Evolutionary conservation across 2,329 filamentous ascomycete species (phyloP).

Genomic region (Arthrobotrys sphaeroides): DNA sequence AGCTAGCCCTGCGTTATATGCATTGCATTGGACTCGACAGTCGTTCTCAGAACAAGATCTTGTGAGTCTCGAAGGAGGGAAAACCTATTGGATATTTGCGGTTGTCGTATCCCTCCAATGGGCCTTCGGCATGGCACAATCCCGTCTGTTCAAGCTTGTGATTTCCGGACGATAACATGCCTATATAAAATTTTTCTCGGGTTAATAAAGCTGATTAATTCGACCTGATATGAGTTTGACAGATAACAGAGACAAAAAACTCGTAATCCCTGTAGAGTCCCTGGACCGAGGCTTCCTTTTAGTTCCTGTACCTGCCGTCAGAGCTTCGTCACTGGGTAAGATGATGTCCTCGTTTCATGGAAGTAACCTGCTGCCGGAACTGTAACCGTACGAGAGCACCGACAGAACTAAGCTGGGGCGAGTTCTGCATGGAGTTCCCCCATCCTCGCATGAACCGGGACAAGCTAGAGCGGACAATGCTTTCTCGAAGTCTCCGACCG

Average conservation of each 20-base stretch:
- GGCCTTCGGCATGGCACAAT: slow-evolving; percentile 40
- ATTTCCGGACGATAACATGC: slow-evolving; percentile 14
- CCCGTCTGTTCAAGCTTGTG: slow-evolving; percentile 29
- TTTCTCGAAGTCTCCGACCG: slow-evolving; percentile 53
- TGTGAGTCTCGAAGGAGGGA: background rate
- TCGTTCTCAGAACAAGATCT: background rate
- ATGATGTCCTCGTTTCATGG: slow-evolving; percentile 29
- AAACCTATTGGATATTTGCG: background rate
- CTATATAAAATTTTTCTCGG: background rate
- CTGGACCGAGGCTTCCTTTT: slow-evolving; percentile 27
- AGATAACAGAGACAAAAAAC: slow-evolving; percentile 21
- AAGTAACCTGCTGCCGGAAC: slow-evolving; percentile 20
- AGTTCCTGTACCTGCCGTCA: slow-evolving; percentile 42
- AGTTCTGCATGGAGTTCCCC: slow-evolving; percentile 52
- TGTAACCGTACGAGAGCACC: slow-evolving; percentile 8
- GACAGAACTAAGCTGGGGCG: slow-evolving; percentile 10
- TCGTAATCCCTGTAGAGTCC: slow-evolving; percentile 19
- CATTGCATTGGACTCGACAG: slow-evolving; percentile 1
- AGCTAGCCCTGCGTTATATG: slow-evolving; percentile 7
- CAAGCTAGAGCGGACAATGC: slow-evolving; percentile 28
- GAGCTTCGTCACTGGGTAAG: slow-evolving; percentile 30
- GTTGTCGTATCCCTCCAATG: slow-evolving; percentile 14
- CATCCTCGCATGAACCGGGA: slow-evolving; percentile 43
- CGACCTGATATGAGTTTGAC: background rate
- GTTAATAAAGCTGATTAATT: background rate